Percentiles rank a stretch among this genome's conserved stretches.
phyloP scores from a whole-genome alignment of 2,329 filamentous ascomycete genomes.

The Claviceps sorghi region DNA sequence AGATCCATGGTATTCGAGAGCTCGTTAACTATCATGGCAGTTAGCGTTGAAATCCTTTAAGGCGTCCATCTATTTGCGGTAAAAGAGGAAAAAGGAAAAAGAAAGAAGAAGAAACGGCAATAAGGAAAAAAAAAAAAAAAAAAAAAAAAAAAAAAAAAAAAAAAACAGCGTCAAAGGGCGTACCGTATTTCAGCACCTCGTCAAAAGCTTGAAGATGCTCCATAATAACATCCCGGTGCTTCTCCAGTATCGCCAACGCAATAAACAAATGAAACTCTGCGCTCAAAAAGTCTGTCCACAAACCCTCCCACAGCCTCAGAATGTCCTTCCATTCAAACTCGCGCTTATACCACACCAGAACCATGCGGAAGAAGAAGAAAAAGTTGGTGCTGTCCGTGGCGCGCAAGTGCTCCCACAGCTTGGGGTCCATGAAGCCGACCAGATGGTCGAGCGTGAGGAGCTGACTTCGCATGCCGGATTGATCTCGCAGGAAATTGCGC shows the following conservation, averaged over 20 bases:
- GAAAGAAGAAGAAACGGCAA: no score
- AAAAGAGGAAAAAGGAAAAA: background rate
- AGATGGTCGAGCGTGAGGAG: slow-evolving; percentile 84
- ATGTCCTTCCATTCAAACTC: slow-evolving; percentile 88
- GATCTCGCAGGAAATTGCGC: slow-evolving; percentile 86
- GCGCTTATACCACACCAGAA: slow-evolving; percentile 96
- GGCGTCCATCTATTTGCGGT: no score
- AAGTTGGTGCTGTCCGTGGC: slow-evolving; percentile 93
- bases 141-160: background rate
- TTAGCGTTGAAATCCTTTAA: background rate
- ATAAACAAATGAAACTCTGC: slow-evolving; percentile 91
- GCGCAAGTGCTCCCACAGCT: slow-evolving; percentile 80
- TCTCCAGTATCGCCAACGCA: slow-evolving; percentile 85
- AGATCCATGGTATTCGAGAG: slow-evolving; percentile 88
- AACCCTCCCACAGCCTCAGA: slow-evolving; percentile 72
- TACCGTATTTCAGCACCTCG: slow-evolving; percentile 91
- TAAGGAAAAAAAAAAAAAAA: background rate
- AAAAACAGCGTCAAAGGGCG: slow-evolving; percentile 15
- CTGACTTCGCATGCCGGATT: slow-evolving; percentile 90
- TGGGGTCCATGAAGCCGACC: slow-evolving; percentile 91
- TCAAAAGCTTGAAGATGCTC: slow-evolving; percentile 87
- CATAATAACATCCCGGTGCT: slow-evolving; percentile 94
- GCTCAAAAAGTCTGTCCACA: slow-evolving; percentile 87
- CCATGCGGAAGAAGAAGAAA: slow-evolving; percentile 99
- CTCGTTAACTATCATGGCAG: slow-evolving; percentile 59